Evolutionary conservation across 2,329 filamentous ascomycete genomes (phyloP), one percentile per base, ranked within the genome.

Genomic region (Pyrenophora graminea): DNA sequence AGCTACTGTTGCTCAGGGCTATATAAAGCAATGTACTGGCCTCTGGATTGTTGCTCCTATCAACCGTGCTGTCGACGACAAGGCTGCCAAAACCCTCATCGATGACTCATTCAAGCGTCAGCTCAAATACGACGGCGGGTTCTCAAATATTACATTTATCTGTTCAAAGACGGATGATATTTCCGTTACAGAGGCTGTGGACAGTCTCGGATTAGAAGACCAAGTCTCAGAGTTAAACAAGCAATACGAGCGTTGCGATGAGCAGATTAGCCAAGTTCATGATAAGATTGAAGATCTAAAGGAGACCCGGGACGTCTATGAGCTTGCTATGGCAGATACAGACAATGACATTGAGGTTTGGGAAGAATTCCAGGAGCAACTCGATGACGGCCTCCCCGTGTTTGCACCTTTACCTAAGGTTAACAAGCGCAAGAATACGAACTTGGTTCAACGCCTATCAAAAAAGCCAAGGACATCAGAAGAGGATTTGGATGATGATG

Each of bases 131-230:
- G 84, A 87, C 51, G 80, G 81, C 2, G 77, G 73, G 0, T 82
- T 82, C 46, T 77, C 72, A 6, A 75, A 72, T 2, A 74, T 86
- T 2, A 85, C 82, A 0, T 86, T 87, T 52, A 82, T 87, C 12
- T 86, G 84, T 61, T 80, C 77, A 13, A 87, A 86, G 62, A 84
- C 82, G 0, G 85, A 87, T 61, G 82, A 86, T 37, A 83, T 87
- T 7, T 79, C 74, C 6, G 67, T 79, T 3, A 74, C 68, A 0
- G 78, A 82, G 48, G 77, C 76, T 4, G 63, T 69, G 3, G 68
- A 74, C 3, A 71, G 67, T 23, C 66, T 79, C 31, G 61, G 64
- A 3, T 62, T 77, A 1, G 67, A 73, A 7, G 68, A 70, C 10
- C 50, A 69, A 36, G 62, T 74, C 2, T 52, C 61, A 10, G 50